Base-by-base conservation (phyloP, 2,329 filamentous ascomycete genomes). In the Bimuria novae-zelandiae region DNA sequence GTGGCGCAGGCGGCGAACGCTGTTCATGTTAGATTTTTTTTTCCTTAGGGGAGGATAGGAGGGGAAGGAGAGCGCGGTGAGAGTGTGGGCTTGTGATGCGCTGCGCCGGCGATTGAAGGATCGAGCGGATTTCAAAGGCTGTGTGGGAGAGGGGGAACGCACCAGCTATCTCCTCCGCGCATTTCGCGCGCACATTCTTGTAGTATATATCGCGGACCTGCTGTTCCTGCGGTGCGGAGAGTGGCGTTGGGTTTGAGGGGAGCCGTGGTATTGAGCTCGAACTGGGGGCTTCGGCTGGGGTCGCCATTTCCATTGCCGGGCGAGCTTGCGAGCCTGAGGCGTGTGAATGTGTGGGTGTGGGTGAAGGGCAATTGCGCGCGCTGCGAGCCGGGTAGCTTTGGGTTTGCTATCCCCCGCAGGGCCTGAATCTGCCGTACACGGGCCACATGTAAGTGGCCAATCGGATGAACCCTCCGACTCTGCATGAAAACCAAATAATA, bases 1-100 rank as follows among this genome's bases (percentile, higher is more conserved):
- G 88, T 82, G 48, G 92, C 92, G 81, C 94, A 99, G 62, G 88
- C 86, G 52, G 94, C 94, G 73, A 99, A 99, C 56, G 89, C 93
- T 97, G 54, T 54, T 43, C 11, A 16, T 16, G 17, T 39, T 14
- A 6, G 63, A n/a, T n/a, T n/a, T n/a, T n/a, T n/a, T n/a, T n/a
- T n/a, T n/a, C n/a, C n/a, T n/a, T n/a, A n/a, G n/a, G n/a, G n/a
- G n/a, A n/a, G n/a, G n/a, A n/a, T n/a, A 47, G 14, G 33, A 45
- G 27, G 1, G 14, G 41, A 33, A 17, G 27, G 8, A 6, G 19
- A 19, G 30, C 32, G 37, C 25, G 36, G 32, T 40, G 23, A 16
- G 30, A 7, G 7, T 21, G 27, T n/a, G n/a, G n/a, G n/a, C n/a
- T n/a, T n/a, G n/a, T n/a, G n/a, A n/a, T n/a, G n/a, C 3, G 14